Evolutionary conservation across 768 basidiomycete species (phyloP).

Genomic region (Lactifluus echinatus): DNA sequence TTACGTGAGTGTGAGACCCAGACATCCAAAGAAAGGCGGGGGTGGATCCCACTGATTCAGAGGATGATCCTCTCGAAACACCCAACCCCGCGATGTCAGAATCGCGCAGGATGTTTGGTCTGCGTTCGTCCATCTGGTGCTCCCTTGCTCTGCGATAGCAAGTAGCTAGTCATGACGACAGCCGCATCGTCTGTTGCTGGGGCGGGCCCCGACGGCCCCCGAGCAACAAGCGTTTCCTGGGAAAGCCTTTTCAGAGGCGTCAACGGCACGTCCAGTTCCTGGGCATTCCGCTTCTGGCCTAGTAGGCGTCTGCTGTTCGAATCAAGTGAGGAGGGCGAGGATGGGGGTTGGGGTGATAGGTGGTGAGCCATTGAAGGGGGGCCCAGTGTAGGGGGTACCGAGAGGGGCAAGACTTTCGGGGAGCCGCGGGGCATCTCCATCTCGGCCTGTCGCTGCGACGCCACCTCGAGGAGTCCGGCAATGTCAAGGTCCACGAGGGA

Average conservation of each 20-base stretch:
- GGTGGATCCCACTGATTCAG: too few relatives aligned
- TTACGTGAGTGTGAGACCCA: too few relatives aligned
- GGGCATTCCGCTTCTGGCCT: neutral
- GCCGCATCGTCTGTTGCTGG: neutral
- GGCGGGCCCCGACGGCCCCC: neutral
- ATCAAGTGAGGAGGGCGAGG: neutral
- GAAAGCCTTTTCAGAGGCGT: conserved; percentile 8
- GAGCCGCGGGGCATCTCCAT: neutral
- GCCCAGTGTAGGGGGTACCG: neutral
- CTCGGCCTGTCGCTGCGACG: neutral
- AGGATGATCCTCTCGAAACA: neutral
- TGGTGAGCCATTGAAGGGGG: too few relatives aligned
- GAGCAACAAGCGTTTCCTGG: neutral
- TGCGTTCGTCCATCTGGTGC: neutral
- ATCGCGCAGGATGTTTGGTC: neutral
- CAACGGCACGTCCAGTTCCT: conserved; percentile 11
- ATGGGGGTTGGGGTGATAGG: too few relatives aligned
- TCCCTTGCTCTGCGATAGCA: neutral
- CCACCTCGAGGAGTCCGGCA: conserved; percentile 17
- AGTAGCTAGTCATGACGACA: neutral
- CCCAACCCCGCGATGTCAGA: neutral
- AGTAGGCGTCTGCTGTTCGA: neutral
- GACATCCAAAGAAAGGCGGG: neutral
- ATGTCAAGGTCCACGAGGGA: conserved; percentile 16
- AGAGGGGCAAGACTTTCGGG: neutral